Evolutionary conservation across 2,329 filamentous ascomycete genomes (phyloP).

Genomic region (Colletotrichum caudatum): DNA sequence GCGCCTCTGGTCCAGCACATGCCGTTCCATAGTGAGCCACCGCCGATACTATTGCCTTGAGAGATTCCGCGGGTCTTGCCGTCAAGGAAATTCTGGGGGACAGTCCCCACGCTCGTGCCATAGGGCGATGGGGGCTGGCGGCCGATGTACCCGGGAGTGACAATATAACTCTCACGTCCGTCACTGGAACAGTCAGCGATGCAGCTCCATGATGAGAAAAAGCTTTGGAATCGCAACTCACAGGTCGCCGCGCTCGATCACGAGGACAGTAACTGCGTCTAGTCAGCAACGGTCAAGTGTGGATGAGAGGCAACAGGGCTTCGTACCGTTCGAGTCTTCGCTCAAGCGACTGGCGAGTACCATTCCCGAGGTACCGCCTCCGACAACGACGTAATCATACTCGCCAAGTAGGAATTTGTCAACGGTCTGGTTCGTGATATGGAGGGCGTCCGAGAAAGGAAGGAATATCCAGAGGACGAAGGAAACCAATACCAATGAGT

Average conservation of each 20-base stretch:
- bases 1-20: constrained; percentile 57
- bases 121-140: constrained; percentile 43
- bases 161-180: constrained; percentile 36
- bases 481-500: constrained; percentile 1
- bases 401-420: constrained; percentile 27
- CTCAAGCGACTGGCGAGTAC: constrained; percentile 58
- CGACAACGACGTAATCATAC: constrained; percentile 58
- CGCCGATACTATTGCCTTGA: constrained; percentile 55
- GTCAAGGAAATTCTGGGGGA: constrained; percentile 50
- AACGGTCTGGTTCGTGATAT: constrained; percentile 32
- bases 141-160: constrained; percentile 43
- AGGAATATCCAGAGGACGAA: constrained; percentile 6
- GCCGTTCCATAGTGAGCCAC: constrained; percentile 56
- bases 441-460: constrained; percentile 18
- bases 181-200: constrained; percentile 17
- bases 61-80: constrained; percentile 51
- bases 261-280: constrained; percentile 39
- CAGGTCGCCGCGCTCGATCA: constrained; percentile 43
- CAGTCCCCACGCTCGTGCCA: constrained; percentile 48
- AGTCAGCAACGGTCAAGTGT: background rate
- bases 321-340: constrained; percentile 49
- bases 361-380: constrained; percentile 60
- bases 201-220: background rate
- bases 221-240: constrained; percentile 17
- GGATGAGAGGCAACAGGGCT: too few species aligned